phyloP scores from a whole-genome alignment of 2,329 filamentous ascomycete genomes.

The Sarocladium kiliense region DNA sequence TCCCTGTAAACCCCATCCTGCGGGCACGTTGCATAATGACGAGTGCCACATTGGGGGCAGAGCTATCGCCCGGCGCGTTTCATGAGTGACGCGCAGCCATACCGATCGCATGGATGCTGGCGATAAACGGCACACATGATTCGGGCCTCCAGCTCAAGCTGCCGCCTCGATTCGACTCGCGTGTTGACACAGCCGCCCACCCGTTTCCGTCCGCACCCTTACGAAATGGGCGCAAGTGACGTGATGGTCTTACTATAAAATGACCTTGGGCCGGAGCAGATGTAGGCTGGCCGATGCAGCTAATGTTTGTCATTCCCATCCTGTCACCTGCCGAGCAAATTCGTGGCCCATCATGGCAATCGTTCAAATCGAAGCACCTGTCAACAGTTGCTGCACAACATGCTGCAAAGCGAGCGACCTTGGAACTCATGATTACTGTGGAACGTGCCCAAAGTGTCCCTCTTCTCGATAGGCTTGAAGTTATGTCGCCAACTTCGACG shows the following conservation, averaged over 20 bases:
- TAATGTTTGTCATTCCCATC: background rate
- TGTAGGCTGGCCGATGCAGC: background rate
- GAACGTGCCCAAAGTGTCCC: conserved; percentile 24
- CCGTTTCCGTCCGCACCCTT: background rate
- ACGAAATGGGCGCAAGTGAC: background rate
- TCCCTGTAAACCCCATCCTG: background rate
- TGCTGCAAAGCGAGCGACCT: conserved; percentile 26
- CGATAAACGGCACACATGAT: background rate
- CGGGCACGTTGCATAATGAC: conserved; percentile 5
- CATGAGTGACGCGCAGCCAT: background rate
- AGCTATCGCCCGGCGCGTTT: background rate
- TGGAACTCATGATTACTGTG: conserved; percentile 26
- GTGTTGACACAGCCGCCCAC: background rate
- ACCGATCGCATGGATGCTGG: background rate
- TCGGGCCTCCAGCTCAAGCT: background rate
- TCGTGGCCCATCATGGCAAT: conserved; percentile 15
- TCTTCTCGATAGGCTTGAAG: background rate
- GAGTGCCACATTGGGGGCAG: background rate
- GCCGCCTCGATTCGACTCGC: background rate
- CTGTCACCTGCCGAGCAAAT: background rate
- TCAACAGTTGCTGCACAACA: conserved; percentile 22
- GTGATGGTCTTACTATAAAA: background rate
- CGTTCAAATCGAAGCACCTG: conserved; percentile 13
- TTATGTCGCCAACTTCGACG: too few relatives aligned
- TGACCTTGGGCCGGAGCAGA: background rate